These are phyloP conservation scores for Podospora anserina DNA, from an alignment of 495 filamentous ascomycete genomes.

Conservation along the genomic window DNA sequence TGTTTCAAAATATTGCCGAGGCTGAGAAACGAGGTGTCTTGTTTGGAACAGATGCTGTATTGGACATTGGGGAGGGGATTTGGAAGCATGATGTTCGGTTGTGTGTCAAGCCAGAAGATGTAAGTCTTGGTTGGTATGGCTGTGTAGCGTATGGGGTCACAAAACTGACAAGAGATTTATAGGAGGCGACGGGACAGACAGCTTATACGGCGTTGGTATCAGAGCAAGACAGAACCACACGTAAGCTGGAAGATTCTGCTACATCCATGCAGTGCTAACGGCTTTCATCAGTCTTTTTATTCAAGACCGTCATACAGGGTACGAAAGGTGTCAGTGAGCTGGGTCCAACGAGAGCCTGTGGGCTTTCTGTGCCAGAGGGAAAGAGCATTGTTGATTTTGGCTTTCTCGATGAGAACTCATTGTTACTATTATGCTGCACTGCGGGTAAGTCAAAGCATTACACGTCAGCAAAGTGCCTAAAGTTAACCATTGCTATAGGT, in stretches of 20 bases:
- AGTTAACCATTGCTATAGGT: not conserved
- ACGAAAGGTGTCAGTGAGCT: constrained; percentile 43
- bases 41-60: constrained; percentile 44
- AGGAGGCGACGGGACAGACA: constrained; percentile 34
- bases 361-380: constrained; percentile 40
- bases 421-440: constrained; percentile 44
- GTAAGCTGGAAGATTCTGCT: constrained; percentile 31
- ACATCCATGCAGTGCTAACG: constrained; percentile 14
- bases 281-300: constrained; percentile 42
- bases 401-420: constrained; percentile 42
- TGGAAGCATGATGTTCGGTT: constrained; percentile 40
- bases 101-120: constrained; percentile 13
- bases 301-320: constrained; percentile 39
- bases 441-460: constrained; percentile 30
- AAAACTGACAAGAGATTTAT: constrained; percentile 16
- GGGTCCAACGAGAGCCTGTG: constrained; percentile 30
- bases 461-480: not conserved
- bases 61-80: constrained; percentile 38
- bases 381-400: constrained; percentile 46
- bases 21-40: constrained; percentile 53
- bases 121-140: not conserved
- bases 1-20: constrained; percentile 54
- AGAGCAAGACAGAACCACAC: constrained; percentile 24
- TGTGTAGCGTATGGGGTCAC: not conserved
- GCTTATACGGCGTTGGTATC: constrained; percentile 37